Evolutionary conservation across 1,139 yeast species (phyloP).

Genomic region (Yamadazyma dendronema): DNA sequence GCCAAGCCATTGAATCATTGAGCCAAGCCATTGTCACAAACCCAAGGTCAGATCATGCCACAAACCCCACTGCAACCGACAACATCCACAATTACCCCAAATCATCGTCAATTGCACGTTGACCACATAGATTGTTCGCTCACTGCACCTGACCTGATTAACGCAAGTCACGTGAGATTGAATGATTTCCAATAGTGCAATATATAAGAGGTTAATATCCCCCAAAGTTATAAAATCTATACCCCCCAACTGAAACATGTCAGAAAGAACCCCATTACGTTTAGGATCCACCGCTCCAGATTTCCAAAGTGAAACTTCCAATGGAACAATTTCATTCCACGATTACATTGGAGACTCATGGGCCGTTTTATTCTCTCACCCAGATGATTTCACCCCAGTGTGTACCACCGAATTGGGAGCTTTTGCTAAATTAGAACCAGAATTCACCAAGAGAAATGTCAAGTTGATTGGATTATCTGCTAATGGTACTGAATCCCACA

Average conservation of each 20-base stretch:
- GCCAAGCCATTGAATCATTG: too few relatives aligned
- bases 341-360: conserved; percentile 73
- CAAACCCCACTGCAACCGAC: too few relatives aligned
- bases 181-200: conserved; percentile 7
- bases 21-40: too few relatives aligned
- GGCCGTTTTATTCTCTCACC: conserved; percentile 82
- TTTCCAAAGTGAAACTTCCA: conserved; percentile 74
- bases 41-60: too few relatives aligned
- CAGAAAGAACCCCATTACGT: conserved; percentile 13
- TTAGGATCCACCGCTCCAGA: conserved; percentile 74
- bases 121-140: too few relatives aligned
- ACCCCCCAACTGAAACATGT: conserved; percentile 10
- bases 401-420: conserved; percentile 92
- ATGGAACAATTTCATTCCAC: conserved; percentile 78
- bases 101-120: too few relatives aligned
- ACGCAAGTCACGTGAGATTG: conserved; percentile 16
- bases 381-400: conserved; percentile 86
- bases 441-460: conserved; percentile 72
- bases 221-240: background rate
- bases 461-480: conserved; percentile 81
- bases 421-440: conserved; percentile 79
- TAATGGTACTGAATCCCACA: conserved; percentile 67
- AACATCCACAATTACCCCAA: too few relatives aligned
- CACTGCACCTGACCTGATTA: too few relatives aligned
- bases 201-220: background rate